Conservation (phyloP, 495 filamentous ascomycete species). For the Neurospora sublineolata region DNA sequence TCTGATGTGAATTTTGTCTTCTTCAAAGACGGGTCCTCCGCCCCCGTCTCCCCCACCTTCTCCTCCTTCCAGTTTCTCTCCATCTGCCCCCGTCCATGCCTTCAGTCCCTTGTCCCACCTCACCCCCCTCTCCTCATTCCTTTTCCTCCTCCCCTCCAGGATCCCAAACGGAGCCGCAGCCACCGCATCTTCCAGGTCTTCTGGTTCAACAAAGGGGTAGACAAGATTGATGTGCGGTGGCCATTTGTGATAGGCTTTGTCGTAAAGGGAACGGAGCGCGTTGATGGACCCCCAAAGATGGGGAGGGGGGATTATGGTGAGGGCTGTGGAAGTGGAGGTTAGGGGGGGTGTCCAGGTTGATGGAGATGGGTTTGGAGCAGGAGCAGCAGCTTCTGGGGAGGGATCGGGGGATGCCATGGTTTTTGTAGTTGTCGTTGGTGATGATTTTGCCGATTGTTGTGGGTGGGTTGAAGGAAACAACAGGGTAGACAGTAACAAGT, state of each 20-base stretch:
- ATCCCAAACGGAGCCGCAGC: background rate
- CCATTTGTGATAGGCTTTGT: constrained; percentile 45
- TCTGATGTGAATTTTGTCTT: constrained; percentile 11
- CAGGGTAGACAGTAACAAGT: background rate
- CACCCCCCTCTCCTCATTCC: background rate
- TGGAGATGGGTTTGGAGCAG: background rate
- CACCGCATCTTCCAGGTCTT: constrained; percentile 4
- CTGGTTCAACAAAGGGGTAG: constrained; percentile 43
- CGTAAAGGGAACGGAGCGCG: constrained; percentile 40
- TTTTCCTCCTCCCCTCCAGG: background rate
- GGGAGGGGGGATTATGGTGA: constrained; percentile 38
- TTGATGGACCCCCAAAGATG: constrained; percentile 31
- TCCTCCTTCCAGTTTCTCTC: no score
- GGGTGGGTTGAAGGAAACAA: background rate
- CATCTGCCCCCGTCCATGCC: background rate
- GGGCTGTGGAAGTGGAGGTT: constrained; percentile 35
- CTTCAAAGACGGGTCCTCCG: background rate
- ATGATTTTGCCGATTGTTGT: background rate
- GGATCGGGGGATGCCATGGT: background rate
- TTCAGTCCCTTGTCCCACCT: background rate
- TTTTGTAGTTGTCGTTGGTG: background rate
- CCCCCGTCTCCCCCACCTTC: background rate
- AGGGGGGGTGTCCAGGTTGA: constrained; percentile 5
- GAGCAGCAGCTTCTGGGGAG: background rate
- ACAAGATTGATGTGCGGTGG: constrained; percentile 49